A percentile compares a stretch with the other conserved stretches of the same genome.
phyloP scores from a whole-genome alignment of 1,284 basidiomycete species.

The Somion occarium region DNA sequence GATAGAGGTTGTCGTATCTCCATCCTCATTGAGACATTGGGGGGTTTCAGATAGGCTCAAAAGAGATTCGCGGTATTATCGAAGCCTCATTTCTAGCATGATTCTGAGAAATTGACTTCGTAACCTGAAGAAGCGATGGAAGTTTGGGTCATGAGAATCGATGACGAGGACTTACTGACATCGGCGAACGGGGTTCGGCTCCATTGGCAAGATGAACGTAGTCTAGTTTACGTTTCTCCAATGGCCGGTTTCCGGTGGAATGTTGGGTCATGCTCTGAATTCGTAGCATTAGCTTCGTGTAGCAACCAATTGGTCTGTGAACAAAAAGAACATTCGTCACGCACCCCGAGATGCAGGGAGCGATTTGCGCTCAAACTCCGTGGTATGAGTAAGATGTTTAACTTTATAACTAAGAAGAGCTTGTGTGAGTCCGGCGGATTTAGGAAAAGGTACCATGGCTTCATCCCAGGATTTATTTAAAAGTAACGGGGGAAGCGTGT shows the following conservation, averaged over 20 bases:
- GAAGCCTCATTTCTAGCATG: slow-evolving; percentile 67
- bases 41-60: slow-evolving; percentile 52
- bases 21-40: slow-evolving; percentile 29
- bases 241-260: slow-evolving; percentile 24
- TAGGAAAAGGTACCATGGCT: slow-evolving; percentile 49
- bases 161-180: slow-evolving; percentile 41
- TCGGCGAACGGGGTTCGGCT: slow-evolving; percentile 43
- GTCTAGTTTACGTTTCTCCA: slow-evolving; percentile 64
- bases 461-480: slow-evolving; percentile 59
- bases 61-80: slow-evolving; percentile 67
- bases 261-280: slow-evolving; percentile 9
- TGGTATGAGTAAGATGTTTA: slow-evolving; percentile 66
- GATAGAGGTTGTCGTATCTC: slow-evolving; percentile 18
- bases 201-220: slow-evolving; percentile 47
- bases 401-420: slow-evolving; percentile 58
- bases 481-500: slow-evolving; percentile 33
- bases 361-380: slow-evolving; percentile 54
- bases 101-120: slow-evolving; percentile 64
- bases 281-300: neutral
- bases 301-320: neutral
- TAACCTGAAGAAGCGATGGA: slow-evolving; percentile 44
- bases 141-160: neutral
- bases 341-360: slow-evolving; percentile 52
- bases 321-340: neutral
- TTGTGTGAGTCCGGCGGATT: slow-evolving; percentile 55